Percentiles rank a stretch among this genome's conserved stretches.
phyloP scores from a whole-genome alignment of 169 alveolate species.

The Plasmodium ovale region DNA sequence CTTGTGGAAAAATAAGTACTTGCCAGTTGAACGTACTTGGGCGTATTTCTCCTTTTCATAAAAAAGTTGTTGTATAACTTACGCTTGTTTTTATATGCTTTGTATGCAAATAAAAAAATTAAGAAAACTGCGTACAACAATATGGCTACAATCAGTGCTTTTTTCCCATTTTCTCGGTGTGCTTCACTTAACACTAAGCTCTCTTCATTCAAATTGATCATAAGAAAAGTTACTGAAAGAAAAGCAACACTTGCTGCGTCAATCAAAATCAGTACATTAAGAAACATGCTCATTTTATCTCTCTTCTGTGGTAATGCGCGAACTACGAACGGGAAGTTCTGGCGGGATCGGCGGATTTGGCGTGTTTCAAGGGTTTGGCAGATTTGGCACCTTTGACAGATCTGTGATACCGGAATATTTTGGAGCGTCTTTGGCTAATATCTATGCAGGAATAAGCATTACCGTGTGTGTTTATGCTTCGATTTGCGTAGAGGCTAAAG shows the following conservation, averaged over 20 bases:
- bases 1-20: conserved; percentile 56
- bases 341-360: no score
- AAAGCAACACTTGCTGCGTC: conserved; percentile 77
- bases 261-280: conserved; percentile 68
- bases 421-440: not conserved
- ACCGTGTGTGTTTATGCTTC: not conserved
- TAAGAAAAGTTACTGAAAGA: conserved; percentile 69
- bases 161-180: conserved; percentile 76
- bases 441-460: not conserved
- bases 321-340: not conserved
- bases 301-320: not conserved
- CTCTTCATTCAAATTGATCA: conserved; percentile 71
- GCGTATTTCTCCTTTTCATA: conserved; percentile 58
- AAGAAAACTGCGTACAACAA: conserved; percentile 49
- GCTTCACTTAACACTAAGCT: conserved; percentile 38
- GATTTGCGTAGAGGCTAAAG: no score
- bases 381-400: no score
- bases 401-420: not conserved
- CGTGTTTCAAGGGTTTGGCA: no score
- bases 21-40: conserved; percentile 64
- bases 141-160: conserved; percentile 66
- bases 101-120: conserved; percentile 53
- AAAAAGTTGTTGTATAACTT: conserved; percentile 65
- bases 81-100: conserved; percentile 68
- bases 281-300: conserved; percentile 70